Evolutionary conservation across 257 asterid species (phyloP).

Genomic region (Avicennia marina): DNA sequence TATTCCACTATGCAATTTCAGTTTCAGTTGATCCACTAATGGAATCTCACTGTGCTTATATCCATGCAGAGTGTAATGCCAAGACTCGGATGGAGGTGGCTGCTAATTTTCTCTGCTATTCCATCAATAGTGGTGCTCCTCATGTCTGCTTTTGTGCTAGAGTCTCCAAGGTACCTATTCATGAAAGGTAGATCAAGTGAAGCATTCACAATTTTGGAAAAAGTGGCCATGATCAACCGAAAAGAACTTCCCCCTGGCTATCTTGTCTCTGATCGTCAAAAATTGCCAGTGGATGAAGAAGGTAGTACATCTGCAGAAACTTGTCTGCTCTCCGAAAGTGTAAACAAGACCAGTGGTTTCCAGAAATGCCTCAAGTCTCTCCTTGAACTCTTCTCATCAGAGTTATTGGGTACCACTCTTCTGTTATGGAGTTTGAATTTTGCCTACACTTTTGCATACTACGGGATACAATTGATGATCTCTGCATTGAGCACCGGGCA

Average conservation of each 20-base stretch:
- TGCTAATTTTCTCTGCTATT: slow-evolving; percentile 25
- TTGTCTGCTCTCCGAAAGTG: slow-evolving; percentile 7
- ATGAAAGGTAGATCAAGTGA: slow-evolving; percentile 21
- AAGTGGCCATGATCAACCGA: slow-evolving; percentile 21
- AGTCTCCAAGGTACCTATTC: slow-evolving; percentile 34
- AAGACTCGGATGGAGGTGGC: slow-evolving; percentile 42
- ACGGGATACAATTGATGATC: slow-evolving; percentile 24
- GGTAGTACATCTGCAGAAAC: not conserved
- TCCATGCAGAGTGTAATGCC: slow-evolving; percentile 31
- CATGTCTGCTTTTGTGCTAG: slow-evolving; percentile 18
- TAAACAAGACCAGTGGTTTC: not conserved
- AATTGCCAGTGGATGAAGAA: slow-evolving; percentile 14
- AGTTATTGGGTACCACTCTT: slow-evolving; percentile 22
- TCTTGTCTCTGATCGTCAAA: slow-evolving; percentile 16
- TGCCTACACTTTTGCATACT: slow-evolving; percentile 22
- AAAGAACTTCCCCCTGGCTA: slow-evolving; percentile 17
- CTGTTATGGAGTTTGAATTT: slow-evolving; percentile 23
- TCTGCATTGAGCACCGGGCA: slow-evolving; percentile 24
- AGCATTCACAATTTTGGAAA: slow-evolving; percentile 20
- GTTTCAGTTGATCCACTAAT: not conserved
- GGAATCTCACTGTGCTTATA: not conserved
- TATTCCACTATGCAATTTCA: not conserved
- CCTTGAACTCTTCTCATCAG: slow-evolving; percentile 19
- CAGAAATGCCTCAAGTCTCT: not conserved
- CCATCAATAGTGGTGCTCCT: slow-evolving; percentile 26